Evolutionary conservation across 768 basidiomycete genomes (phyloP).

Genomic region (Gautieria morchelliformis): DNA sequence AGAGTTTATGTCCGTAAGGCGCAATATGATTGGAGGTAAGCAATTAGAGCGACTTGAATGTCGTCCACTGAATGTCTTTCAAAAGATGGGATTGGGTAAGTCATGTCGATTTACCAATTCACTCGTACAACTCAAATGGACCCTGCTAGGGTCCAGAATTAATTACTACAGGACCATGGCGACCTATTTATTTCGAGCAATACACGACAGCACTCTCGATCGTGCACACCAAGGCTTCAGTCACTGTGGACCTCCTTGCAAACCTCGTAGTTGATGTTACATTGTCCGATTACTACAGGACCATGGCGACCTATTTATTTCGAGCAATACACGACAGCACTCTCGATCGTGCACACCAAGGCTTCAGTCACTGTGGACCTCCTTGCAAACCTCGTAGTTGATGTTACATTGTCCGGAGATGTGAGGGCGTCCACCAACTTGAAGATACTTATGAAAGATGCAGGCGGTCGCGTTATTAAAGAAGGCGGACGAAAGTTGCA

Average conservation of each 20-base stretch:
- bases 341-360: slow-evolving; percentile 14
- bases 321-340: slow-evolving; percentile 15
- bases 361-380: slow-evolving; percentile 18
- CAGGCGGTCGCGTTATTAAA: slow-evolving; percentile 10
- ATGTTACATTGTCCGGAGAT: slow-evolving; percentile 10
- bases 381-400: slow-evolving; percentile 18
- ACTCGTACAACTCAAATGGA: neutral
- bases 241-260: slow-evolving; percentile 16
- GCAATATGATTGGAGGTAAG: slow-evolving; percentile 24
- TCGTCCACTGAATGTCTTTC: slow-evolving; percentile 11
- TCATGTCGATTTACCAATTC: neutral
- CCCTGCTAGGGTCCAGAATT: slow-evolving; percentile 24
- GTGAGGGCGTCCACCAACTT: slow-evolving; percentile 8
- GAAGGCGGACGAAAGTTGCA: neutral
- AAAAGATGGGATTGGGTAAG: slow-evolving; percentile 27
- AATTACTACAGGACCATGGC: slow-evolving; percentile 27
- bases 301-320: slow-evolving; percentile 26
- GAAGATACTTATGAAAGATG: slow-evolving; percentile 12
- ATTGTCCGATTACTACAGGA: no score
- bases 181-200: slow-evolving; percentile 19
- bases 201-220: slow-evolving; percentile 16
- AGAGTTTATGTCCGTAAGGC: slow-evolving; percentile 29
- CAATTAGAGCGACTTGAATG: neutral
- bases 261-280: slow-evolving; percentile 18
- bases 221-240: slow-evolving; percentile 16